Evolutionary conservation across 2,329 filamentous ascomycete species (phyloP).

Genomic region (Xylariaceae sp.): DNA sequence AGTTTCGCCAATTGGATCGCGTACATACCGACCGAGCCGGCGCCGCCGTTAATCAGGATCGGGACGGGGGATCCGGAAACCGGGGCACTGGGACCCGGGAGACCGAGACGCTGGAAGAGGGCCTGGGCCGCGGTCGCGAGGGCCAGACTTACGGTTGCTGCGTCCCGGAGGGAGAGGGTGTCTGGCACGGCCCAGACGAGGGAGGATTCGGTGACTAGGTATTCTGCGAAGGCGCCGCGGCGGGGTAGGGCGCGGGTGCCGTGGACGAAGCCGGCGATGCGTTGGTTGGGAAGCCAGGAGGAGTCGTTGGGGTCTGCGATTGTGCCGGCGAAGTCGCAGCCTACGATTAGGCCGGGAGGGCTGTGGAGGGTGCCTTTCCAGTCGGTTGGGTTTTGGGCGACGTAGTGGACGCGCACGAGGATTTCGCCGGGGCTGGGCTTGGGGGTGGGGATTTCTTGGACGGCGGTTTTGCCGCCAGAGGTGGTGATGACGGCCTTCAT

Average conservation of each 20-base stretch:
- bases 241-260: constrained; percentile 24
- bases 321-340: constrained; percentile 35
- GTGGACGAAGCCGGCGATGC: constrained; percentile 33
- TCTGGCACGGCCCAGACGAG: constrained; percentile 31
- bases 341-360: constrained; percentile 27
- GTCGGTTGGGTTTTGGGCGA: constrained; percentile 35
- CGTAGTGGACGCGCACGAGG: constrained; percentile 31
- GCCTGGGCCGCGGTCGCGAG: constrained; percentile 42
- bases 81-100: constrained; percentile 28
- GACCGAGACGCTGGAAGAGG: constrained; percentile 28
- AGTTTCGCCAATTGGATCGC: constrained; percentile 30
- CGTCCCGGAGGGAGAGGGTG: constrained; percentile 26
- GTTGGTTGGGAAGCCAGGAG: constrained; percentile 29
- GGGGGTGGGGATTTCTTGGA: constrained; percentile 30
- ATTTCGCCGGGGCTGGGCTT: constrained; percentile 32
- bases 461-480: constrained; percentile 27
- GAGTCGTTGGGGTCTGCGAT: constrained; percentile 31
- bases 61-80: constrained; percentile 32
- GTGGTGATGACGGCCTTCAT: constrained; percentile 38
- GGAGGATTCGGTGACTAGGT: constrained; percentile 25
- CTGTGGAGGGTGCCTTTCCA: constrained; percentile 27
- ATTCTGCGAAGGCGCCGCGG: constrained; percentile 32
- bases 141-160: constrained; percentile 31
- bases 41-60: constrained; percentile 28
- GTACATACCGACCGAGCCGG: constrained; percentile 27